Conservation (phyloP, 352 stramenopile species). For the Globisporangium heterothallicum region DNA sequence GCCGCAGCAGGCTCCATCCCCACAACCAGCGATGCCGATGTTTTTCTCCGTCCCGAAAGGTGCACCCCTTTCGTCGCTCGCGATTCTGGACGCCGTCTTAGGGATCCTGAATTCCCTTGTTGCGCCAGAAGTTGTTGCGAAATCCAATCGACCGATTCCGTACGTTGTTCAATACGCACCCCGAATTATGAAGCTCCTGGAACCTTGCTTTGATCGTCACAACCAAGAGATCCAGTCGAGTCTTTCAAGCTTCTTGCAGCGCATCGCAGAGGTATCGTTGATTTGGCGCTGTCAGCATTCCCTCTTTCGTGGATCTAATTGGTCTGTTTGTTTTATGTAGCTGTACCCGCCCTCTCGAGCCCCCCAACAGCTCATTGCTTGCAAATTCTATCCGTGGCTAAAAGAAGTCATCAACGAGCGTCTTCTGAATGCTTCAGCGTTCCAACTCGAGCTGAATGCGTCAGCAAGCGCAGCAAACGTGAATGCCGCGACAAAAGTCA, state of each 20-base stretch:
- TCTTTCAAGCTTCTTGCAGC: conserved; percentile 60
- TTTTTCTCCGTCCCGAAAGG: conserved; percentile 83
- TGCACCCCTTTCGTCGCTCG: conserved; percentile 76
- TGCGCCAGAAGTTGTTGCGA: conserved; percentile 61
- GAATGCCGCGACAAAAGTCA: conserved; percentile 8
- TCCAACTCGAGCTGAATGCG: conserved; percentile 48
- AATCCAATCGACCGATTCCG: conserved; percentile 64
- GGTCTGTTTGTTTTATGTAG: conserved; percentile 24
- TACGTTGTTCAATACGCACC: conserved; percentile 87
- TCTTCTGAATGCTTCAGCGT: conserved; percentile 54
- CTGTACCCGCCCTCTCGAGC: conserved; percentile 69
- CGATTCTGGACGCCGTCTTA: conserved; percentile 82
- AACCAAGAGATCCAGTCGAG: conserved; percentile 73
- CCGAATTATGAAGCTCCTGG: conserved; percentile 86
- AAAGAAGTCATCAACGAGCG: conserved; percentile 82
- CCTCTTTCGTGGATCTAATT: neutral
- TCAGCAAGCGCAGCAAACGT: conserved; percentile 3
- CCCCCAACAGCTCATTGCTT: conserved; percentile 66
- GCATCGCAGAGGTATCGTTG: conserved; percentile 68
- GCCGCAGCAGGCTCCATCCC: conserved; percentile 11
- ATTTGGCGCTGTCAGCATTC: neutral
- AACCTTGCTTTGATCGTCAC: conserved; percentile 85
- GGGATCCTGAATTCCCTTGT: conserved; percentile 85
- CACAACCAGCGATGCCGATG: conserved; percentile 61
- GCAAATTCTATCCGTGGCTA: conserved; percentile 88